Base-by-base conservation (phyloP, 192 early-diverging fungal species). In the Allomyces macrogynus region DNA sequence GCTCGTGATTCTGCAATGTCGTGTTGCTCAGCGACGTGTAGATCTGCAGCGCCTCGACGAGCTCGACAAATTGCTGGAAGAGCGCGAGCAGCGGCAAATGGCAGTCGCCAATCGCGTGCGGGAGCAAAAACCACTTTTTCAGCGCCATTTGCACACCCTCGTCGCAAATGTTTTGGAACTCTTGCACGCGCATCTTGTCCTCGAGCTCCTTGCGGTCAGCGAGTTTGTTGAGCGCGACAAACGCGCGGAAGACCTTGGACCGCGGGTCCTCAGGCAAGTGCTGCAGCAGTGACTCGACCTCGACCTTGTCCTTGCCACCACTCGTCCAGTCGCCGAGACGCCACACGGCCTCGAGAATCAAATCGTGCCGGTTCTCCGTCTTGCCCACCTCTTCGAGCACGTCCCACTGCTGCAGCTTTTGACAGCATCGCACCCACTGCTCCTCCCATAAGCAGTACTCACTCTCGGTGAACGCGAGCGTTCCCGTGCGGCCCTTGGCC, bases 401-500 rank as follows among this genome's bases (percentile, higher is more conserved):
- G 66, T 99, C 97, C 97, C 97, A 99, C 71, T 89, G 91, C 73
- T 99, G 95, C 23, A 99, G 73, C 44, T 87, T 86, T 67, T 95
- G 79, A 0, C 94, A 87, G 60, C 89, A 91, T 27, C 75, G 74
- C 24, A 96, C 81, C 97, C 97, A 99, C 64, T 92, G 90, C 64
- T 93, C 84, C 77, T 99, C 97, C 97, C 97, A 99, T 23, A 99
- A 73, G 25, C 81, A 79, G 72, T 97, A 99, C 65, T 99, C 97
- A 2, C 90, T 83, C 73, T 99, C 97, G 25, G 86, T 85, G 67
- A 93, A 97, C 16, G 89, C 88, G 40, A 92, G 70, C 2, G 84
- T 81, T 0, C 91, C 89, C 3, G 82, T 87, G 24, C 92, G 77
- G 8, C 90, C 92, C 68, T 96, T 97, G 63, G 80, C 81, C 66